phyloP scores from a whole-genome alignment of 495 filamentous ascomycete species.

The Pyrenula aspistea region DNA sequence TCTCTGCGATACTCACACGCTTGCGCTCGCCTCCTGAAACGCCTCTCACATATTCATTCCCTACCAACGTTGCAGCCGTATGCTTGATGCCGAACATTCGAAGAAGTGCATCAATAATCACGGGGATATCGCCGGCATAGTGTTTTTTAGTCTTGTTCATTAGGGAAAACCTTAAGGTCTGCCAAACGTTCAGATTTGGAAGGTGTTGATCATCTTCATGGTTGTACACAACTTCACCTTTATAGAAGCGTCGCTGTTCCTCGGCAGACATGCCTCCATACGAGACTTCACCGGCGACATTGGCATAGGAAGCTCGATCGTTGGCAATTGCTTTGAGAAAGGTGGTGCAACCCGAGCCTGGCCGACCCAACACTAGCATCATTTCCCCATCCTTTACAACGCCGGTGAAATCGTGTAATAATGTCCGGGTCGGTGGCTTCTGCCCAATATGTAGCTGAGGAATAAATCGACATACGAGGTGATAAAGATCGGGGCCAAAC shows the following conservation, averaged over 20 bases:
- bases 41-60: constrained; percentile 71
- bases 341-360: constrained; percentile 70
- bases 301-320: constrained; percentile 50
- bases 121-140: constrained; percentile 50
- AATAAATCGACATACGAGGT: constrained; percentile 49
- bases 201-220: constrained; percentile 74
- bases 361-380: constrained; percentile 74
- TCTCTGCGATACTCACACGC: constrained; percentile 60
- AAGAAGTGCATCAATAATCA: constrained; percentile 51
- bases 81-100: constrained; percentile 72
- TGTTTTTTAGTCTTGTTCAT: constrained; percentile 74
- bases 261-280: constrained; percentile 67
- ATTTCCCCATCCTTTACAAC: constrained; percentile 67
- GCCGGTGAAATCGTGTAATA: constrained; percentile 72
- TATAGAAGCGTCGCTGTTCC: constrained; percentile 56
- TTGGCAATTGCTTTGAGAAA: constrained; percentile 72
- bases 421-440: constrained; percentile 37
- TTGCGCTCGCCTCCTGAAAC: constrained; percentile 63
- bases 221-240: constrained; percentile 76
- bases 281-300: constrained; percentile 57
- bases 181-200: constrained; percentile 64
- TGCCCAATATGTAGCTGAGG: constrained; percentile 46
- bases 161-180: constrained; percentile 72
- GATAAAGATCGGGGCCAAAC: constrained; percentile 74
- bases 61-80: constrained; percentile 72